Conservation (phyloP, 176 grass and related monocot species). For the Zizania latifolia region DNA sequence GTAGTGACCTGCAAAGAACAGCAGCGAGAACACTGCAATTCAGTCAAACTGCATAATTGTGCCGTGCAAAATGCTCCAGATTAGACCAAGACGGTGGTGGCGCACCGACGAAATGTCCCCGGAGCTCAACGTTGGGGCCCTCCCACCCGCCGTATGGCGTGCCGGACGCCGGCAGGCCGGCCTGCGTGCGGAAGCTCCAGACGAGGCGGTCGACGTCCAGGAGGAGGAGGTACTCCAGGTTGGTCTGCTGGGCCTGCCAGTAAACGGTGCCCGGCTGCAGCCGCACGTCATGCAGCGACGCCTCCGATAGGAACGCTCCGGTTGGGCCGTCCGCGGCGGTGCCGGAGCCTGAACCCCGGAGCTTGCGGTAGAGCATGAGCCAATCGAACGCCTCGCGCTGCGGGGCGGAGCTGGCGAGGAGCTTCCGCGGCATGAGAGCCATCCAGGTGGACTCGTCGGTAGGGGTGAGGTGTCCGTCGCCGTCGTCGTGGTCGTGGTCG, state of each 20-base stretch:
- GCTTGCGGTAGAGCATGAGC: constrained; percentile 64
- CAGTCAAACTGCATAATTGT: background rate
- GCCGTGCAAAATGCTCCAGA: background rate
- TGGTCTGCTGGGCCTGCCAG: constrained; percentile 71
- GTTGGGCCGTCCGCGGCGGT: background rate
- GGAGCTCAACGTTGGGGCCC: constrained; percentile 47
- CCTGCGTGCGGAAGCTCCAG: constrained; percentile 67
- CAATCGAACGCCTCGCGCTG: constrained; percentile 53
- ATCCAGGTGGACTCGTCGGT: constrained; percentile 74
- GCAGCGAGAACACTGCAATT: constrained; percentile 7
- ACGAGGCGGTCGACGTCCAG: constrained; percentile 64
- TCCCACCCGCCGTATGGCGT: constrained; percentile 73
- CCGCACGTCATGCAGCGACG: constrained; percentile 59
- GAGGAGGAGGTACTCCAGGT: constrained; percentile 78
- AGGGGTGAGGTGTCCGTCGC: constrained; percentile 46
- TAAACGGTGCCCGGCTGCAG: constrained; percentile 48
- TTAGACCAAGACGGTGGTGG: background rate
- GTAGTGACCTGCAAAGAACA: constrained; percentile 73
- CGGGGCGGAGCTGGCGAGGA: constrained; percentile 2
- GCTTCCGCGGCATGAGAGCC: constrained; percentile 45
- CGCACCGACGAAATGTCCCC: constrained; percentile 81
- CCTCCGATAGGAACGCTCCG: constrained; percentile 48
- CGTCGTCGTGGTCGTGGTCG: background rate
- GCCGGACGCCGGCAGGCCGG: constrained; percentile 40
- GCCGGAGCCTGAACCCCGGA: constrained; percentile 9